Percentiles rank a stretch among this genome's conserved stretches.
Conservation (phyloP, 768 basidiomycete genomes). For the Mycena pura region DNA sequence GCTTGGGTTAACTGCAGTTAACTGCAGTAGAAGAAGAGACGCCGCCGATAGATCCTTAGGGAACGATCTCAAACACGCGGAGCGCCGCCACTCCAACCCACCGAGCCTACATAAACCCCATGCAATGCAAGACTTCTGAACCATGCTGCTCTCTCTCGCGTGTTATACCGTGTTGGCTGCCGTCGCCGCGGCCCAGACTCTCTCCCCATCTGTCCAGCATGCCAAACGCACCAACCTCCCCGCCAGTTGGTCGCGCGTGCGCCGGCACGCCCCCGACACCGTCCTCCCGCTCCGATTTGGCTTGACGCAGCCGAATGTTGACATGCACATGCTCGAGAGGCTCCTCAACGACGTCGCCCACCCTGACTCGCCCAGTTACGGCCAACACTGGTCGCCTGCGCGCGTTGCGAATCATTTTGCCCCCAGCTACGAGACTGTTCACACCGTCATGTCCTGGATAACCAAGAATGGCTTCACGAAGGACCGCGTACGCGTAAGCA, state of each 20-base stretch:
- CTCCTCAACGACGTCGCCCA: conserved; percentile 54
- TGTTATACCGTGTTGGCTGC: too few species aligned
- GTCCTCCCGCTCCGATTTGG: conserved; percentile 55
- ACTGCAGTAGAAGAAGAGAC: too few species aligned
- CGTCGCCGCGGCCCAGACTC: too few species aligned
- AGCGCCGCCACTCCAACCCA: too few species aligned
- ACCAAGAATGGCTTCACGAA: conserved; percentile 44
- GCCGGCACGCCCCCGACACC: conserved; percentile 39
- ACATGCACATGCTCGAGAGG: conserved; percentile 44
- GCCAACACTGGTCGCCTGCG: conserved; percentile 53
- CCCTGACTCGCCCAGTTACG: conserved; percentile 56
- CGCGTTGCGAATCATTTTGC: conserved; percentile 52
- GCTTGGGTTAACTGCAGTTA: too few species aligned
- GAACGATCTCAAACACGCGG: too few species aligned
- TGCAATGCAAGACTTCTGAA: too few species aligned
- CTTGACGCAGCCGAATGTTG: conserved; percentile 52
- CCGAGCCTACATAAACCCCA: too few species aligned
- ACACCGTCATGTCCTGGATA: conserved; percentile 51
- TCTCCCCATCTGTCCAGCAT: too few species aligned
- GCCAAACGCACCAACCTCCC: too few species aligned
- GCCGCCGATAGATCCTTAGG: too few species aligned
- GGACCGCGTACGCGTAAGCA: conserved; percentile 44
- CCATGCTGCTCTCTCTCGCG: too few species aligned
- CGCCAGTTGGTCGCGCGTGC: conserved; percentile 47
- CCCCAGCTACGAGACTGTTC: conserved; percentile 47